These are phyloP conservation scores for Candida buenavistaensis DNA, from an alignment of 1,139 yeast genomes.

Conservation along the genomic window DNA sequence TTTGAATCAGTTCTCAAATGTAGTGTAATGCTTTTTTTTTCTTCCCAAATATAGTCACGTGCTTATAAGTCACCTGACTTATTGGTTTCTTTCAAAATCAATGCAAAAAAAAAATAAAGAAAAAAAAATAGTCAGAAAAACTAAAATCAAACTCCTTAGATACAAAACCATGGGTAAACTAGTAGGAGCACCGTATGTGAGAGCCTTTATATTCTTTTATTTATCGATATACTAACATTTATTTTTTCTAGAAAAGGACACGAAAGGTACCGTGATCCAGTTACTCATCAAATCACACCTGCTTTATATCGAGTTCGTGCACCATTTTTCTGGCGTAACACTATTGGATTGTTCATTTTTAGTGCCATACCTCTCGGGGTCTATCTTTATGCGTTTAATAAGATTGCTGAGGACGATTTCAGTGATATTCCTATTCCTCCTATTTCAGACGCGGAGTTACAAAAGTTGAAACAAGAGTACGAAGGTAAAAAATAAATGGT, in stretches of 20 bases:
- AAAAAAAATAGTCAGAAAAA: no score
- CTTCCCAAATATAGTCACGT: no score
- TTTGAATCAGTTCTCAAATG: no score
- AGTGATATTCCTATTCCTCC: conserved; percentile 94
- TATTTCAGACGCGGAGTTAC: conserved; percentile 73
- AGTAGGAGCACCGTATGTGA: conserved; percentile 18
- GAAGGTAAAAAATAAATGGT: conserved; percentile 37
- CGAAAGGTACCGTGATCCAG: conserved; percentile 64
- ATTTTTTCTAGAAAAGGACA: conserved; percentile 26
- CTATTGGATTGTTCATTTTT: conserved; percentile 57
- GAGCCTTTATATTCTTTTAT: no score
- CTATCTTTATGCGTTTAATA: conserved; percentile 70
- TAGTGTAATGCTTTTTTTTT: no score
- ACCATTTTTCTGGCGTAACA: conserved; percentile 80
- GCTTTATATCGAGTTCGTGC: conserved; percentile 87
- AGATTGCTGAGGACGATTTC: conserved; percentile 80
- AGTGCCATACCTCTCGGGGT: conserved; percentile 67
- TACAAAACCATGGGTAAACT: conserved; percentile 14
- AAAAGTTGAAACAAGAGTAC: conserved; percentile 68
- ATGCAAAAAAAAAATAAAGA: no score
- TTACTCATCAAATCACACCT: conserved; percentile 88
- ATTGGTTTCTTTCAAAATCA: no score
- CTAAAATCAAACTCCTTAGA: no score
- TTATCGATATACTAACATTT: conserved; percentile 18
- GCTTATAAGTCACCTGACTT: no score